These are phyloP conservation scores for Canna indica DNA, from an alignment of 176 grass and related monocot genomes.

Conservation along the genomic window DNA sequence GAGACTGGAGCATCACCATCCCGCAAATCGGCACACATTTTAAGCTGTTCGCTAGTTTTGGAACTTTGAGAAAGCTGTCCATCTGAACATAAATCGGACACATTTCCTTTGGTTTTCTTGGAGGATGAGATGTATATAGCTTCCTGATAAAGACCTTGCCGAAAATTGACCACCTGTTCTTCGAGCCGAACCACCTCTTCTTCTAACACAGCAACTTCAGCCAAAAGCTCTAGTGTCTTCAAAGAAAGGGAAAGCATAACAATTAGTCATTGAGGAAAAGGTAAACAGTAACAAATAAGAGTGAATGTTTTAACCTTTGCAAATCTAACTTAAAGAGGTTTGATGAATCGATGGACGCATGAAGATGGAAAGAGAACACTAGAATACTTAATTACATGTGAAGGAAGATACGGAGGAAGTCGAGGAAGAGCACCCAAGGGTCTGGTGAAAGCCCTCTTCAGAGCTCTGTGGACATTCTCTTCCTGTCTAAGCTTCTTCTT, in stretches of 20 bases:
- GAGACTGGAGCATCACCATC: slow-evolving; percentile 17
- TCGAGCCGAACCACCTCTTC: slow-evolving; percentile 91
- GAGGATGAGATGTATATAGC: slow-evolving; percentile 53
- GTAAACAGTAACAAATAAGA: slow-evolving; percentile 7
- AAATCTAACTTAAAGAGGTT: neutral
- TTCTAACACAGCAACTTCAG: slow-evolving; percentile 94
- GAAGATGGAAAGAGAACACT: neutral
- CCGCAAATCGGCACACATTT: slow-evolving; percentile 15
- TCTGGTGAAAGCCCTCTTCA: slow-evolving; percentile 88
- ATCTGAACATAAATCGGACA: neutral
- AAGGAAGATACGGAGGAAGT: slow-evolving; percentile 88
- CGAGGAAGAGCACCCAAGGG: slow-evolving; percentile 92
- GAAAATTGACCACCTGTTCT: slow-evolving; percentile 96
- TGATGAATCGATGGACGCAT: neutral
- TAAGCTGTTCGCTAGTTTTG: slow-evolving; percentile 27
- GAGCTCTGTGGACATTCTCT: slow-evolving; percentile 94
- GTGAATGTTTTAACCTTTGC: neutral
- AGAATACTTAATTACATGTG: slow-evolving; percentile 32
- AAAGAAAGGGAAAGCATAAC: slow-evolving; percentile 14
- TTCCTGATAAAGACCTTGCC: slow-evolving; percentile 93
- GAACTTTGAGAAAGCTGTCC: neutral
- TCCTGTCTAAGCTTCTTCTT: slow-evolving; percentile 95
- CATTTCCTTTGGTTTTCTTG: slow-evolving; percentile 29
- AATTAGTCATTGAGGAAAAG: neutral
- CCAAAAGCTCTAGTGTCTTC: slow-evolving; percentile 80